Base-by-base conservation (phyloP, 305 asterid species). In the Fraxinus velutina region DNA sequence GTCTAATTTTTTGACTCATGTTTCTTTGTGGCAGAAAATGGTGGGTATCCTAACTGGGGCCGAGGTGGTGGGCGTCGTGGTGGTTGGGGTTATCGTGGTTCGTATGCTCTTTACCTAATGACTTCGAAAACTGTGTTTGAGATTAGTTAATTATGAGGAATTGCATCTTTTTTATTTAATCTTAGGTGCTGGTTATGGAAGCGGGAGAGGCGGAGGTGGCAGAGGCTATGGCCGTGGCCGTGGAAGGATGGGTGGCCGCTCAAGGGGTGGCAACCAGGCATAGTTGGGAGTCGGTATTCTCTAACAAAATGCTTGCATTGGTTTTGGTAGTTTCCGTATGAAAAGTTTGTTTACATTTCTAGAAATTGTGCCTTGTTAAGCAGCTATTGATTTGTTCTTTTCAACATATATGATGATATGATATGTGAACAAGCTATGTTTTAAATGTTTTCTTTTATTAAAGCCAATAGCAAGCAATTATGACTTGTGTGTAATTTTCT, bases 61-160 rank as follows among this genome's bases (percentile, higher is more conserved):
- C 76, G 89, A 73, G 93, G 92, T 79, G 93, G 91, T 19, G 91
- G 89, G 0, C 93, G 91, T 79, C 87, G 91, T 1, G 76, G 66
- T 19, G 88, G 89, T 36, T 88, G 90, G 88, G 91, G 92, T 24
- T 86, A 92, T 88, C 94, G 86, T 7, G 97, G 98, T 92, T 21
- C 85, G 93, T 89, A 13, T 76, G 17, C 30, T 83, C 27, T 80
- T 37, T 44, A 22, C 5, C 47, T 62, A 13, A 39, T 79, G 19
- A n/a, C 75, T 76, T 57, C 9, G 71, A 22, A 21, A 37, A 17
- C 9, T 13, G 21, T 36, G n/a, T 72, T 55, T n/a, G 32, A 6
- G 4, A 42, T 39, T 33, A 15, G 44, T 22, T 42, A 13, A 77
- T 77, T 2, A 80, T 22, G 74, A 6, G 37, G 13, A 7, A 6